Base-by-base conservation (phyloP, 106 monocot genomes). In the Allium fistulosum region DNA sequence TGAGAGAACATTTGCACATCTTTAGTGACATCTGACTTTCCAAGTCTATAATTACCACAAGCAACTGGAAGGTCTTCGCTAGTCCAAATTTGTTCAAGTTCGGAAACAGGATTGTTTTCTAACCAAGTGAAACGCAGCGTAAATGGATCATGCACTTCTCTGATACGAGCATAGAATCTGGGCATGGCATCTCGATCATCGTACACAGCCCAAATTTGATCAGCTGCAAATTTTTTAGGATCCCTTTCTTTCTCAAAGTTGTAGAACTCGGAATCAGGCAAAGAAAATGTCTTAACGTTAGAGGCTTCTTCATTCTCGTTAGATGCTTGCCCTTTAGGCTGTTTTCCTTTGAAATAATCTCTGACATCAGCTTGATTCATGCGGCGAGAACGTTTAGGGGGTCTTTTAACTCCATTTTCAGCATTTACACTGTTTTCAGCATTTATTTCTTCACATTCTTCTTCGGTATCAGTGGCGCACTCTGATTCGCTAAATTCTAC, bases 101-200 rank as follows among this genome's bases (percentile, higher is more conserved):
- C 18, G 46, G 26, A 18, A 27, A 57, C 9, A 15, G 81, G 78
- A 66, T 63, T 59, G 57, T 60, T 26, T 61, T 86, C 85, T 59
- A 86, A 59, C 85, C 85, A 81, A 57, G 51, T 81, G 61, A 71
- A 82, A 2, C 63, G 67, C 52, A 87, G 27, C 70, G 62, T 77
- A 53, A 80, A 82, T 67, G 57, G 16, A 14, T 28, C 7, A 47
- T 6, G 48, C 11, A 83, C 75, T 65, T 67, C 66, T 49, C 59
- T 51, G 48, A 87, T 81, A 63, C 69, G 64, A 58, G 73, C 87
- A 78, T 87, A 87, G 69, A 57, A 83, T 78, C 87, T 80, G 37
- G 87, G 87, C 87, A 87, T 87, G 10, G 75, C 87, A 76, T 83
- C 87, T n/a, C 57, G 59, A 67, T 87, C 67, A 78, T 87, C 87